Percentiles rank a stretch among this genome's conserved stretches.
These are phyloP conservation scores for Wakefieldia striispora DNA, from an alignment of 768 basidiomycete genomes.

Conservation along the genomic window DNA sequence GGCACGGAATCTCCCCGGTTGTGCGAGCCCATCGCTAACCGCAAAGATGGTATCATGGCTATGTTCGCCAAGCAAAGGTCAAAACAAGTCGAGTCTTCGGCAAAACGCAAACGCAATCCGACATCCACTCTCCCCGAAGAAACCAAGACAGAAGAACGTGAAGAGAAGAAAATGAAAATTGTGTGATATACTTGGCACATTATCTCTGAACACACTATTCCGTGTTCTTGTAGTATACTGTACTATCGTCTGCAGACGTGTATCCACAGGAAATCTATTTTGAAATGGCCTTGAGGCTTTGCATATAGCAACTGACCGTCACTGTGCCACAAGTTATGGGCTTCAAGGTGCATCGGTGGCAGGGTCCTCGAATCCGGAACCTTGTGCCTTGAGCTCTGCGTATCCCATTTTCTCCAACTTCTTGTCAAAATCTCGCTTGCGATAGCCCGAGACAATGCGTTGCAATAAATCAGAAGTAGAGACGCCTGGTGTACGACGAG, in stretches of 20 bases:
- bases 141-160: slow-evolving; percentile 12
- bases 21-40: slow-evolving; percentile 71
- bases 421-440: slow-evolving; percentile 79
- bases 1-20: slow-evolving; percentile 80
- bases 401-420: slow-evolving; percentile 90
- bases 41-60: slow-evolving; percentile 84
- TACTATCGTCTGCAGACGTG: not conserved
- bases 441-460: slow-evolving; percentile 86
- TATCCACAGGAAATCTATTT: not conserved
- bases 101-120: slow-evolving; percentile 31
- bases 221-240: slow-evolving; percentile 10
- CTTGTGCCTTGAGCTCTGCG: slow-evolving; percentile 66
- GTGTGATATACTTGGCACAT: not conserved
- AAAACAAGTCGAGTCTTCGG: slow-evolving; percentile 11
- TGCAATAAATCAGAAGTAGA: slow-evolving; percentile 93
- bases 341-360: slow-evolving; percentile 4
- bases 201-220: not conserved
- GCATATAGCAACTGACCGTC: not conserved
- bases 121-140: slow-evolving; percentile 7
- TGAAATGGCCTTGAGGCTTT: not conserved
- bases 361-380: slow-evolving; percentile 21
- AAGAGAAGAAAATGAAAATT: slow-evolving; percentile 23
- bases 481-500: slow-evolving; percentile 89
- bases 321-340: not conserved
- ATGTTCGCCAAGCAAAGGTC: slow-evolving; percentile 70